Percentiles rank a stretch among this genome's conserved stretches.
These are phyloP conservation scores for Mariannaea elegans DNA, from an alignment of 2,329 filamentous ascomycete species.

Conservation along the genomic window DNA sequence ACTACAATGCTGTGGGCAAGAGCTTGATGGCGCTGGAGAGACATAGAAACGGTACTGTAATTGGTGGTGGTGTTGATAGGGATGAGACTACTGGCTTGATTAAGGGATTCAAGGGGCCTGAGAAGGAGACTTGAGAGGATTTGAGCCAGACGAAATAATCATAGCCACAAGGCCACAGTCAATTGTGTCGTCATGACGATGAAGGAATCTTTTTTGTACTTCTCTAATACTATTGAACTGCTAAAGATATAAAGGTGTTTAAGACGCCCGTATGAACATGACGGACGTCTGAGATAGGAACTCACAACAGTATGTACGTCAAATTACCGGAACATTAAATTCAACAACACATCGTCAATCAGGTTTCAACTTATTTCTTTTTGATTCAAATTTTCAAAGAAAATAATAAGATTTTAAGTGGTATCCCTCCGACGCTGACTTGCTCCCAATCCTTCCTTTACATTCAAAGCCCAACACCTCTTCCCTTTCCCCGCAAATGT, in stretches of 20 bases:
- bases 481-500: constrained; percentile 26
- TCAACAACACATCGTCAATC: too few relatives aligned
- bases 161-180: too few relatives aligned
- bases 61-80: constrained; percentile 54
- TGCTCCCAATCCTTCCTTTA: constrained; percentile 38
- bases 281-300: too few relatives aligned
- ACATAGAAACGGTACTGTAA: constrained; percentile 50
- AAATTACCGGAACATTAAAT: too few relatives aligned
- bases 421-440: constrained; percentile 34
- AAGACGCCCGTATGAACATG: too few relatives aligned
- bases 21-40: constrained; percentile 49
- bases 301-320: too few relatives aligned
- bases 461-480: constrained; percentile 40
- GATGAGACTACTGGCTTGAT: constrained; percentile 51
- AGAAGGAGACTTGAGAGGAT: too few relatives aligned
- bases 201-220: too few relatives aligned
- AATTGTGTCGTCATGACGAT: too few relatives aligned
- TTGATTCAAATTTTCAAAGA: constrained; percentile 25
- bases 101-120: constrained; percentile 33
- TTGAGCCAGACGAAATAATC: too few relatives aligned
- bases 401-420: constrained; percentile 25
- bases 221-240: too few relatives aligned
- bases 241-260: too few relatives aligned
- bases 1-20: constrained; percentile 54
- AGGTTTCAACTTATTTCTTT: neutral